Conservation (phyloP, 331 rosid species). For the Phaseolus coccineus region DNA sequence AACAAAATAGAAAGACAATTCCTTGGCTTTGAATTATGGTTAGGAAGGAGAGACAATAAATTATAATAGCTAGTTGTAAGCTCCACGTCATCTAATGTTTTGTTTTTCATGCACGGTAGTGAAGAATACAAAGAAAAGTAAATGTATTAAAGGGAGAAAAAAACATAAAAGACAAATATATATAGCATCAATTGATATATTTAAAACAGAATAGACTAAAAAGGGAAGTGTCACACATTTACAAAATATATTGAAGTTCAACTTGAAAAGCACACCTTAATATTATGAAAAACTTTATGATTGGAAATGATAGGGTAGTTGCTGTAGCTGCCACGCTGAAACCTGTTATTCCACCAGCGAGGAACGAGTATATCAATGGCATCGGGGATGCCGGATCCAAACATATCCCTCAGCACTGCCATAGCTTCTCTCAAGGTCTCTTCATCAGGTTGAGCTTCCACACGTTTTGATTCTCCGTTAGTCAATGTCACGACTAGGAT, state of each 20-base stretch:
- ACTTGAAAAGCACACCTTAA: conserved; percentile 63
- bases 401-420: conserved; percentile 85
- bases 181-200: conserved; percentile 4
- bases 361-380: conserved; percentile 90
- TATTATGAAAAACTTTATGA: conserved; percentile 60
- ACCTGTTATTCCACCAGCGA: conserved; percentile 90
- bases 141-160: background rate
- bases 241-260: conserved; percentile 14
- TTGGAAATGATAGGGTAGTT: conserved; percentile 81
- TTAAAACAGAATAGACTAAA: conserved; percentile 21
- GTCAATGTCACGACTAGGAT: conserved; percentile 93
- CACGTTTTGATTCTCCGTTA: conserved; percentile 92
- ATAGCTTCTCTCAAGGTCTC: conserved; percentile 86
- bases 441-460: conserved; percentile 80
- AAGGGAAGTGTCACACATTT: conserved; percentile 22
- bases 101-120: conserved; percentile 31
- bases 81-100: conserved; percentile 45
- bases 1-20: conserved; percentile 3
- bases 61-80: conserved; percentile 41
- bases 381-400: conserved; percentile 77
- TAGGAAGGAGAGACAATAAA: conserved; percentile 14
- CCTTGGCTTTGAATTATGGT: background rate
- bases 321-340: conserved; percentile 97
- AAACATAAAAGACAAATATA: background rate
- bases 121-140: conserved; percentile 25